Evolutionary conservation across 352 stramenopile genomes (phyloP).

Genomic region (Globisporangium nodosum): DNA sequence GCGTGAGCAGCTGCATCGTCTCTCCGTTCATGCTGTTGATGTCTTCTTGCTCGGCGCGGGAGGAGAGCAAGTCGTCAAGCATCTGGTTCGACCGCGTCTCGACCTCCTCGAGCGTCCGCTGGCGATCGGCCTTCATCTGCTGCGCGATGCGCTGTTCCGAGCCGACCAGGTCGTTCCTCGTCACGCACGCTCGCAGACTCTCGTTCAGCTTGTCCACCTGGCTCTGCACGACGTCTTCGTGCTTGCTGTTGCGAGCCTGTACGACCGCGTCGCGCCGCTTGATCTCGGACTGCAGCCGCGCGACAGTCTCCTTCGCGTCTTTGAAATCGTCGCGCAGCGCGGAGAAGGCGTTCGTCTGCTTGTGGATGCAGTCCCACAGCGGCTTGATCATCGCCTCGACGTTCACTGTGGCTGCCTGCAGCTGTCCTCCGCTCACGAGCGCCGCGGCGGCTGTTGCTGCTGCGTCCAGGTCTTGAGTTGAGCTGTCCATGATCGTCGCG

Average conservation of each 20-base stretch:
- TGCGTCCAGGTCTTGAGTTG: conserved; percentile 16
- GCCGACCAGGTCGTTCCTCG: conserved; percentile 70
- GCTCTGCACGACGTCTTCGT: conserved; percentile 59
- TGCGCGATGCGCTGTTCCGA: conserved; percentile 67
- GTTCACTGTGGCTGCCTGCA: neutral
- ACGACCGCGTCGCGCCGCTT: conserved; percentile 74
- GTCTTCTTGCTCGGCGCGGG: conserved; percentile 68
- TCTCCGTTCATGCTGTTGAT: conserved; percentile 77
- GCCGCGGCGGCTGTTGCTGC: conserved; percentile 16
- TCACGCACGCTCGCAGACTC: conserved; percentile 62
- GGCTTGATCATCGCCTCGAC: conserved; percentile 41
- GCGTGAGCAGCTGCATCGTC: conserved; percentile 41
- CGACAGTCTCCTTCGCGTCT: conserved; percentile 70
- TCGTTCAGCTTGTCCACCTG: conserved; percentile 82
- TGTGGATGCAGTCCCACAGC: conserved; percentile 72
- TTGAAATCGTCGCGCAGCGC: conserved; percentile 51
- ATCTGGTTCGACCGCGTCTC: conserved; percentile 62
- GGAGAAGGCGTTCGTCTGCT: conserved; percentile 71
- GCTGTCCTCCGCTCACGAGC: conserved; percentile 2
- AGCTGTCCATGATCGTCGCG: conserved; percentile 14
- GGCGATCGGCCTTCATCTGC: conserved; percentile 64
- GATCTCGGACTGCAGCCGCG: conserved; percentile 71
- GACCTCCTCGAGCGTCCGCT: conserved; percentile 53
- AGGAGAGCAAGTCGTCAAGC: conserved; percentile 52
- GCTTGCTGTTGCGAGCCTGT: conserved; percentile 72